Conservation (phyloP, 139 green algal species). For the Pleodorina starrii region DNA sequence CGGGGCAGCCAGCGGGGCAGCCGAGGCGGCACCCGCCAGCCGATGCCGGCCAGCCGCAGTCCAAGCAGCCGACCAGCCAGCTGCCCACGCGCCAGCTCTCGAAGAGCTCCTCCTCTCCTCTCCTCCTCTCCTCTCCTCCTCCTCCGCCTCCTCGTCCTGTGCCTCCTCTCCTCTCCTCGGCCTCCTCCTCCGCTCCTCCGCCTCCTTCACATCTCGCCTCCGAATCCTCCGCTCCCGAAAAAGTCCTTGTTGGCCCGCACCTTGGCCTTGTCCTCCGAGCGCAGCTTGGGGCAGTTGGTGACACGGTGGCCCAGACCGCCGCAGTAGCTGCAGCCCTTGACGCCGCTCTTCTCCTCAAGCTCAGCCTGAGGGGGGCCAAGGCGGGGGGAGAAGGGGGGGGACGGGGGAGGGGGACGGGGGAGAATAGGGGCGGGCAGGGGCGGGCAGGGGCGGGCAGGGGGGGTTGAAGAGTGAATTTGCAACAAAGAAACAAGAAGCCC, state of each 20-base stretch:
- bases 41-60: too few relatives aligned
- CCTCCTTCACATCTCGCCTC: slow-evolving; percentile 81
- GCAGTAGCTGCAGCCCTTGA: slow-evolving; percentile 96
- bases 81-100: too few relatives aligned
- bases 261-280: slow-evolving; percentile 76
- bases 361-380: slow-evolving; percentile 77
- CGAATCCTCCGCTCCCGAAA: slow-evolving; percentile 87
- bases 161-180: neutral
- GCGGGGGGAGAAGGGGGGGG: too few relatives aligned
- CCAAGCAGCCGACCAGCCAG: too few relatives aligned
- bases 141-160: neutral
- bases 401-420: too few relatives aligned
- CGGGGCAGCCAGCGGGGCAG: too few relatives aligned
- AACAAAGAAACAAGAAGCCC: too few relatives aligned
- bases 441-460: too few relatives aligned
- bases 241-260: slow-evolving; percentile 79
- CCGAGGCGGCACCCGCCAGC: too few relatives aligned
- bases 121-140: neutral
- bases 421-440: too few relatives aligned
- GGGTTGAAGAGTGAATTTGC: too few relatives aligned
- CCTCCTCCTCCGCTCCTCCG: neutral
- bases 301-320: slow-evolving; percentile 98
- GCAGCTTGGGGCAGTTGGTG: slow-evolving; percentile 95
- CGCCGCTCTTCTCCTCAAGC: slow-evolving; percentile 79
- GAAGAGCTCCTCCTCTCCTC: too few relatives aligned